Percentiles rank a stretch among this genome's conserved stretches.
These are phyloP conservation scores for Eleusine coracana DNA, from an alignment of 176 grass and related monocot species.

Conservation along the genomic window DNA sequence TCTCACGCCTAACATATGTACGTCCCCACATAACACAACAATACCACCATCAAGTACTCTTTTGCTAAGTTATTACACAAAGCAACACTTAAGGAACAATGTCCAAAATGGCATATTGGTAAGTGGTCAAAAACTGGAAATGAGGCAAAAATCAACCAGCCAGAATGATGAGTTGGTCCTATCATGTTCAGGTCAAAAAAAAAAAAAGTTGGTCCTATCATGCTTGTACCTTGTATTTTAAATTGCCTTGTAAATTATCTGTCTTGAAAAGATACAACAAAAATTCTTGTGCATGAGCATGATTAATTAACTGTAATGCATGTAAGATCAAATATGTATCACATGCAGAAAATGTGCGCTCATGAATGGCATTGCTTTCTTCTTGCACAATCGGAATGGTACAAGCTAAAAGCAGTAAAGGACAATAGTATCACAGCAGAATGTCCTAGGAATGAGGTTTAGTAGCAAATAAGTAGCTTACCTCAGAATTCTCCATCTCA, in stretches of 20 bases:
- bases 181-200: no score
- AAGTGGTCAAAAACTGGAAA: background rate
- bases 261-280: background rate
- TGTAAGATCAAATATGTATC: background rate
- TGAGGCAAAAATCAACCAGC: constrained; percentile 4
- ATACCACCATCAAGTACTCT: background rate
- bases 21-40: no score
- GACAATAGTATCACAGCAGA: background rate
- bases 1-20: no score
- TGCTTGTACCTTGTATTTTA: background rate
- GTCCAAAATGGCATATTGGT: background rate
- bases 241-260: background rate
- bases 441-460: background rate
- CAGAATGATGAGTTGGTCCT: background rate
- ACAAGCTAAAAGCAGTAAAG: background rate
- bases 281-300: constrained; percentile 1
- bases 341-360: background rate
- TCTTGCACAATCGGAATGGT: background rate
- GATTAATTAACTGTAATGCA: background rate
- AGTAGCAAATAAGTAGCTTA: constrained; percentile 36
- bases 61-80: background rate
- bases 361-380: background rate
- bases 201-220: background rate
- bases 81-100: background rate
- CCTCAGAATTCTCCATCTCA: constrained; percentile 57